Evolutionary conservation across 140 eudicot genomes (phyloP).

Genomic region (Bidens hawaiensis): DNA sequence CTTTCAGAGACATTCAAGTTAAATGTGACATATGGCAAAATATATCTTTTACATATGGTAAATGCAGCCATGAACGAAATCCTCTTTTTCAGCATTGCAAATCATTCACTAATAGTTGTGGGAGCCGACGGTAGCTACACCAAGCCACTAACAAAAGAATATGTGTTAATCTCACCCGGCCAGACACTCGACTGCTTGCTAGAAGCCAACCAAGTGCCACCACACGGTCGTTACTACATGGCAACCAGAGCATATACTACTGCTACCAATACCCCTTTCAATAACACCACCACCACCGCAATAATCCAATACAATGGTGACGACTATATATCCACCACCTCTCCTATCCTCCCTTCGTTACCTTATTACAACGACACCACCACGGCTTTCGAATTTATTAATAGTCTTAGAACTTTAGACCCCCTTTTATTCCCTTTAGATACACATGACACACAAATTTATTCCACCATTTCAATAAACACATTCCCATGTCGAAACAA

Average conservation of each 20-base stretch:
- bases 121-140: constrained; percentile 56
- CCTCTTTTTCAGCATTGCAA: constrained; percentile 44
- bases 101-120: constrained; percentile 50
- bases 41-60: constrained; percentile 46
- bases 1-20: constrained; percentile 36
- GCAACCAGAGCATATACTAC: constrained; percentile 40
- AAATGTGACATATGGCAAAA: constrained; percentile 42
- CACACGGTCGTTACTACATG: constrained; percentile 46
- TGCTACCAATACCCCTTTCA: neutral
- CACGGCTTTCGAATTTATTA: constrained; percentile 25
- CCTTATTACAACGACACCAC: constrained; percentile 36
- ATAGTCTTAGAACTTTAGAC: constrained; percentile 21
- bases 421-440: constrained; percentile 32
- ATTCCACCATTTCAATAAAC: constrained; percentile 45
- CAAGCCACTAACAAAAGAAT: constrained; percentile 32
- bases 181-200: constrained; percentile 60
- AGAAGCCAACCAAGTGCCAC: constrained; percentile 37
- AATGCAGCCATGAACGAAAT: constrained; percentile 50
- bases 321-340: neutral
- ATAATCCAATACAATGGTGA: constrained; percentile 26
- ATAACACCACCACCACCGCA: constrained; percentile 57
- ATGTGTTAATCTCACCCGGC: constrained; percentile 55
- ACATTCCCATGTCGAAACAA: constrained; percentile 30
- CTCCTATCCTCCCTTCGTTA: constrained; percentile 31
- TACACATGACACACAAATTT: neutral